Evolutionary conservation across 345 rosid genomes (phyloP), one percentile per base, ranked within the genome.

Genomic region (Turritis glabra): DNA sequence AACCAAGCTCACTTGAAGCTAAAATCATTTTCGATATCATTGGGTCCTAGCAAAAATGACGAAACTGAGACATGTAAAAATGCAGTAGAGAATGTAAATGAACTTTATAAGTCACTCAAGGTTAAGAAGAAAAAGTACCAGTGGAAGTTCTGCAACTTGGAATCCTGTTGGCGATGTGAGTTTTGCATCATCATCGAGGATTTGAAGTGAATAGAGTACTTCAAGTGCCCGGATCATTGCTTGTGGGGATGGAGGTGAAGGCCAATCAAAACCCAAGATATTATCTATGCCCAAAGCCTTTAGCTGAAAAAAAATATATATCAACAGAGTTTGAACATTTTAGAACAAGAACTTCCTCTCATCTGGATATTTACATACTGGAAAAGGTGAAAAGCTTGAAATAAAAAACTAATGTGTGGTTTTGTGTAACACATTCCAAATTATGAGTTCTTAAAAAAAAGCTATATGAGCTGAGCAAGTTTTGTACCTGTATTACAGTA

Each of bases 201-300:
- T 84, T 55, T 92, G 96, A 53, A 95, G 87, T 59, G 97, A 92
- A 78, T 90, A 95, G 55, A 95, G 93, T 17, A 90, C 89, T 82
- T 95, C 99, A 74, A 95, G 97, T 14, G 99, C 91, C 73, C 96
- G 79, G 57, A 95, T 85, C 97, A 92, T 86, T 73, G 97, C 80
- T 77, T 95, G 91, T 18, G 97, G 89, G 29, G 97, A 79, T 63
- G 97, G 97, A 83, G 99, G 87, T 70, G 99, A 89, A 23, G 90
- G 93, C 97, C 99, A 92, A 72, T 92, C 91, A 72, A 95, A 95
- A 66, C 97, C 93, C 79, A 89, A 72, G 33, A 94, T 90, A 82
- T 92, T 95, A 81, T 95, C 99, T 78, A 95, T 89, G 17, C 99
- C 97, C 69, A 92, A 80, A 53, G 99, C 96, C 83, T 95, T 95